Evolutionary conservation across 805 yeast genomes (phyloP).

Genomic region (Kodamaea sagamina): DNA sequence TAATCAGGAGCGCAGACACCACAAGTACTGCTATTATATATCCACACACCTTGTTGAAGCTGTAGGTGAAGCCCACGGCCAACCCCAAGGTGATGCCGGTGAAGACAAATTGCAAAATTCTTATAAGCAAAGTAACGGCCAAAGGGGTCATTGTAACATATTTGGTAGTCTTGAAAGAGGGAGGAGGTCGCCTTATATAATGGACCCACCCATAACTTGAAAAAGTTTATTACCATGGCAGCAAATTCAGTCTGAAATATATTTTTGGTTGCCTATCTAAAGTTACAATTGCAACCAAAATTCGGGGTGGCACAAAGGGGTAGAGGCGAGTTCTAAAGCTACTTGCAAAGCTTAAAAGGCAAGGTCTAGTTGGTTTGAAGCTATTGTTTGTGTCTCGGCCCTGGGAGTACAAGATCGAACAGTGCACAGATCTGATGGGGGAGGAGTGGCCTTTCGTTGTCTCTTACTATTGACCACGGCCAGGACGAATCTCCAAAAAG

Average conservation of each 20-base stretch:
- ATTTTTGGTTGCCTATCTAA: not conserved
- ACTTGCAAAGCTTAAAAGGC: no score
- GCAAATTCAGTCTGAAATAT: slow-evolving; percentile 2
- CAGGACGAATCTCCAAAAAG: no score
- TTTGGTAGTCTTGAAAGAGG: not conserved
- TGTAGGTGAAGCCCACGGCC: slow-evolving; percentile 4
- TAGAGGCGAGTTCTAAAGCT: no score
- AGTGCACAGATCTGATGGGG: no score
- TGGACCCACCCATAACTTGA: not conserved
- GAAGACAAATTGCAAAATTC: slow-evolving; percentile 11
- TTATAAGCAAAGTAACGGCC: slow-evolving; percentile 10
- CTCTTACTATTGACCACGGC: no score
- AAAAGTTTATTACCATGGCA: slow-evolving; percentile 5
- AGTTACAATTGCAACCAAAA: slow-evolving; percentile 9
- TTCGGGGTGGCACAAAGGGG: slow-evolving; percentile 2
- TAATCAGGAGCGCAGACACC: slow-evolving; percentile 7
- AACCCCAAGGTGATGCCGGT: slow-evolving; percentile 11
- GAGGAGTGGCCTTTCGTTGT: no score
- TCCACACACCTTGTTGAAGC: not conserved
- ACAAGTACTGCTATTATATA: slow-evolving; percentile 11
- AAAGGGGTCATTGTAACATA: slow-evolving; percentile 5
- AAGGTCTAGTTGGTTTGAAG: no score
- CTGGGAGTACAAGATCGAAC: no score
- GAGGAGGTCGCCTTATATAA: not conserved
- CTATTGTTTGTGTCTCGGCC: no score